Evolutionary conservation across 495 filamentous ascomycete genomes (phyloP).

Genomic region (Beverwykella pulmonaria): DNA sequence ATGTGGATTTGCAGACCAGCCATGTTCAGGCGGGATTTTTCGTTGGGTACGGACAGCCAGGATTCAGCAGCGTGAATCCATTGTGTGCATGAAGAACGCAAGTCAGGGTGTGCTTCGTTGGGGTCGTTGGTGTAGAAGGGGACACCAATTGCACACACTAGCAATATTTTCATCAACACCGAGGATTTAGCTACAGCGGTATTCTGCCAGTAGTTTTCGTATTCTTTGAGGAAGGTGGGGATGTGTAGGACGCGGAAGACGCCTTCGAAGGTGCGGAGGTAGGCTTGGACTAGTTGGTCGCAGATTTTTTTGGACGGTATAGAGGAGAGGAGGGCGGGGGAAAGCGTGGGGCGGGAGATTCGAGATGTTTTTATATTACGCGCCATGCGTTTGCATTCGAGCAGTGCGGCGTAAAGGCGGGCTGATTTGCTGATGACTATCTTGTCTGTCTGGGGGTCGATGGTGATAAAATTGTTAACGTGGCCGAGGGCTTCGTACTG

Average conservation of each 20-base stretch:
- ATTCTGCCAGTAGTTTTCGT: slow-evolving; percentile 16
- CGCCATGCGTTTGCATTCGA: slow-evolving; percentile 25
- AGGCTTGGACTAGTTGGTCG: slow-evolving; percentile 23
- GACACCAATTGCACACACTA: slow-evolving; percentile 25
- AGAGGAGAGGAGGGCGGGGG: neutral
- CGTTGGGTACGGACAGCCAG: slow-evolving; percentile 11
- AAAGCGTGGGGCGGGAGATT: neutral
- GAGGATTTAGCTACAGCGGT: neutral
- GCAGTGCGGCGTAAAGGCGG: slow-evolving; percentile 5
- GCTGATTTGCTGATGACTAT: slow-evolving; percentile 15
- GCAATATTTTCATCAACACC: slow-evolving; percentile 14
- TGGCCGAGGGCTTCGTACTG: slow-evolving; percentile 19
- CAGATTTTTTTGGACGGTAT: slow-evolving; percentile 5
- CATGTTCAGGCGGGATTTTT: slow-evolving; percentile 24
- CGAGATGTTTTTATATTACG: slow-evolving; percentile 12
- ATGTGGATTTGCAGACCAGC: slow-evolving; percentile 23
- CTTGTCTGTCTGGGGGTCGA: neutral
- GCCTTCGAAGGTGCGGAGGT: slow-evolving; percentile 19
- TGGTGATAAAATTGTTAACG: neutral
- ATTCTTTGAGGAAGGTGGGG: slow-evolving; percentile 24
- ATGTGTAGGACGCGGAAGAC: slow-evolving; percentile 26
- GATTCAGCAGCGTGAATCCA: slow-evolving; percentile 23
- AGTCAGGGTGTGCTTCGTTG: neutral
- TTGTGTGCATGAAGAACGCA: neutral
- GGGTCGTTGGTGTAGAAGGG: slow-evolving; percentile 5